Conservation (phyloP, 2,329 filamentous ascomycete genomes). For the Diaporthe vaccinii region DNA sequence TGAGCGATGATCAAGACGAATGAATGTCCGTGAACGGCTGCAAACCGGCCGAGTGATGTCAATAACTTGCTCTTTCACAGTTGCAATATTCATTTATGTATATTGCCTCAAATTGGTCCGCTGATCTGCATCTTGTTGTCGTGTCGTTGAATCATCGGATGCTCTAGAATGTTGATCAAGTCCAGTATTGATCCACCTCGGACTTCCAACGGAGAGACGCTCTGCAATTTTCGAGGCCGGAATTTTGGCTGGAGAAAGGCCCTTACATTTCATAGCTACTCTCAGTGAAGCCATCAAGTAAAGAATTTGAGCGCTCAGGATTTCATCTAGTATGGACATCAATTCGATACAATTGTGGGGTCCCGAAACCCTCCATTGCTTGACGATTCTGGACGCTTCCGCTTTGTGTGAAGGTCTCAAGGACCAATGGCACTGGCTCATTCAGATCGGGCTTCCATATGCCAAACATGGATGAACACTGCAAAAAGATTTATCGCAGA, state of each 20-base stretch:
- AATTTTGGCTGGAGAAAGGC: accelerated
- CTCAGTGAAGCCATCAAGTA: neutral
- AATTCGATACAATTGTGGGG: neutral
- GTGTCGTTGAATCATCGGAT: neutral
- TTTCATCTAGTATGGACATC: neutral
- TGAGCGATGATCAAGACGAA: neutral
- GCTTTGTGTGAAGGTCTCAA: accelerated
- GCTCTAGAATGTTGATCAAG: neutral
- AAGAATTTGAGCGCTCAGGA: neutral
- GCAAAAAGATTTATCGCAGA: neutral
- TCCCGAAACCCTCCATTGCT: neutral
- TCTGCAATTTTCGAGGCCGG: neutral
- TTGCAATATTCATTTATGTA: neutral
- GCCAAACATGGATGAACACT: neutral
- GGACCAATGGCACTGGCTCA: neutral
- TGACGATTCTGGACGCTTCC: neutral
- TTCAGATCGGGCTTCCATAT: neutral
- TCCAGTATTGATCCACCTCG: neutral
- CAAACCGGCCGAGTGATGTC: neutral
- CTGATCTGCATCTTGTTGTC: neutral
- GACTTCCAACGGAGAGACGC: neutral
- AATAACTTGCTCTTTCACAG: neutral
- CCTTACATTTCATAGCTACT: neutral
- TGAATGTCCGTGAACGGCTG: neutral
- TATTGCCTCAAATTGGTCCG: neutral